phyloP scores from a whole-genome alignment of 2,329 filamentous ascomycete species.

The Parastagonospora nodorum region DNA sequence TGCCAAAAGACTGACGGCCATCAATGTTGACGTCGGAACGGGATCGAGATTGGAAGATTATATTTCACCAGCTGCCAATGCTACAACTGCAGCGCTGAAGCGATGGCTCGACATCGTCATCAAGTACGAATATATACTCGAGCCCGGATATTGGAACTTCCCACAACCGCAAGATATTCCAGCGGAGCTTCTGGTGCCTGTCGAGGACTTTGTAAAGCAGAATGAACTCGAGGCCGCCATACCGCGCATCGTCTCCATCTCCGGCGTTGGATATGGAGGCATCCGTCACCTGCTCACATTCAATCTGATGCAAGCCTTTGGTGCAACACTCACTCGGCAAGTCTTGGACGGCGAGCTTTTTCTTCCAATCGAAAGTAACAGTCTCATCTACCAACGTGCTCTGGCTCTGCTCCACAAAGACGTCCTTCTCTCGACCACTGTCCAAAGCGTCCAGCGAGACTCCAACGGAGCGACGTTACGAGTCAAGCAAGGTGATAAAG shows the following conservation, averaged over 20 bases:
- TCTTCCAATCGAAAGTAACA: constrained; percentile 21
- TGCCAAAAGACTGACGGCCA: constrained; percentile 10
- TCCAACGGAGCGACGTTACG: constrained; percentile 4
- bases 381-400: constrained; percentile 27
- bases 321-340: constrained; percentile 17
- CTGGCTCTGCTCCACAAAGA: constrained; percentile 18
- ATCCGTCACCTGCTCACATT: constrained; percentile 20
- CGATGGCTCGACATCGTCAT: constrained; percentile 21
- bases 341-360: constrained; percentile 12
- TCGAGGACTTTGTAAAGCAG: constrained; percentile 55
- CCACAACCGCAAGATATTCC: constrained; percentile 48
- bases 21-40: constrained; percentile 41
- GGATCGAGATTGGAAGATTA: constrained; percentile 23
- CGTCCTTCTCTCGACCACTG: constrained; percentile 13
- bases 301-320: constrained; percentile 25
- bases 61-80: constrained; percentile 15
- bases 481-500: constrained; percentile 6
- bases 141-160: constrained; percentile 31
- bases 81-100: constrained; percentile 20
- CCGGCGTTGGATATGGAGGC: constrained; percentile 24
- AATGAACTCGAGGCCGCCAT: constrained; percentile 36
- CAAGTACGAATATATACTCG: constrained; percentile 21
- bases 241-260: constrained; percentile 22
- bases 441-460: constrained; percentile 8
- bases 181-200: constrained; percentile 55